Evolutionary conservation across 306 rosid species (phyloP).

Genomic region (Vigna radiata): DNA sequence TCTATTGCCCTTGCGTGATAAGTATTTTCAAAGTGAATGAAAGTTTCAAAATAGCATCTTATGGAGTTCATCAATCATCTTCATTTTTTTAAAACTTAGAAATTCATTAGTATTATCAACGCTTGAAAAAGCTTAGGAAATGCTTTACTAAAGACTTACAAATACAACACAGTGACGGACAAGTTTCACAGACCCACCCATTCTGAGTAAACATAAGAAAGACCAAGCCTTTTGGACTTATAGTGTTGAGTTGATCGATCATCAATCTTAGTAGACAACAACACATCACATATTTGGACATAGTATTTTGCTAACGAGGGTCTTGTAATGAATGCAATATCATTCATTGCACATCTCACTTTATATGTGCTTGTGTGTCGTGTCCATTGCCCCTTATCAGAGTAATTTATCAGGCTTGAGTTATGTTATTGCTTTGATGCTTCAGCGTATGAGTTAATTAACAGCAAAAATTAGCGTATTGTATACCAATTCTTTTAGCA

Average conservation of each 20-base stretch:
- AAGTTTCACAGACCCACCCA: too few relatives aligned
- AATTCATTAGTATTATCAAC: too few relatives aligned
- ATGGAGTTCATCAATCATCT: not conserved
- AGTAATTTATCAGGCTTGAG: conserved; percentile 27
- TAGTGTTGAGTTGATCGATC: too few relatives aligned
- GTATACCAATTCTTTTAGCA: conserved; percentile 21
- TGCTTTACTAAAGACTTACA: not conserved
- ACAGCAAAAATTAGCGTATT: conserved; percentile 12
- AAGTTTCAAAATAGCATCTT: not conserved
- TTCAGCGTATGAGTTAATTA: conserved; percentile 23
- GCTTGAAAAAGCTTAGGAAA: not conserved
- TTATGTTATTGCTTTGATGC: conserved; percentile 32
- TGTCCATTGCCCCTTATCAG: conserved; percentile 33
- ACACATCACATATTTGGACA: not conserved
- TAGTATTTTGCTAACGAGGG: not conserved
- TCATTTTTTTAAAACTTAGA: too few relatives aligned
- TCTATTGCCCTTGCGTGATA: not conserved
- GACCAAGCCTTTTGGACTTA: too few relatives aligned
- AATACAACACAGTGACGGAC: too few relatives aligned
- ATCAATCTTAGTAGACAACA: too few relatives aligned
- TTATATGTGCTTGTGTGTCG: conserved; percentile 43
- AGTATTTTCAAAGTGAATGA: not conserved
- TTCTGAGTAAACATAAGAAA: too few relatives aligned
- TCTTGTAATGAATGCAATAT: conserved; percentile 33
- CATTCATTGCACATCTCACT: conserved; percentile 41